Evolutionary conservation across 768 basidiomycete genomes (phyloP), one percentile per base, ranked within the genome.

Genomic region (Hericium erinaceus): DNA sequence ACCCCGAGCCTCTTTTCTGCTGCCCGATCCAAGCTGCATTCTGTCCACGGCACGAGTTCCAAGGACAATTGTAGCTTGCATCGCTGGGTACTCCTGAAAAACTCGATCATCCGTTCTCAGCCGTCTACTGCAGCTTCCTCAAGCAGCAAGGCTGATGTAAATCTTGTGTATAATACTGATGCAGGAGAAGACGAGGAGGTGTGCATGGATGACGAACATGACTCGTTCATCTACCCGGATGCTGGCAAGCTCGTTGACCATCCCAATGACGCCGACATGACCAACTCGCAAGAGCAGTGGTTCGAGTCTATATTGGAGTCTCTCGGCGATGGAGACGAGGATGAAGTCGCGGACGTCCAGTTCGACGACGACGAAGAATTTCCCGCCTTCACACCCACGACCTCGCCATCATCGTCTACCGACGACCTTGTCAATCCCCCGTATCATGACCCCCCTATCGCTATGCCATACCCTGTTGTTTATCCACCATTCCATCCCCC

Each of bases 41-140:
- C 78, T 62, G 85, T 81, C 66, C 68, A 80, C 65, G 77, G 77
- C 57, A 71, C 74, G 68, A 70, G 75, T 64, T 63, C 63, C 63
- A 83, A 80, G 73, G 85, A 87, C 74, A 81, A 72, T 62, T 78
- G 79, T 76, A 88, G 82, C 73, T 80, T 92, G 74, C 87, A 89
- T 67, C 87, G 89, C 68, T 90, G 87, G 87, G 89, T 92, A 54
- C 77, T 92, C 58, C 79, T 92, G 68, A 91, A 91, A 85, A 92
- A 92, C 70, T 89, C 87, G 33, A 78, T 90, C 61, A 71, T 81
- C 63, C 77, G 76, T 64, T 77, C 83, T 60, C 76, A 79, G 54
- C 73, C 76, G 61, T 60, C 72, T 65, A 69, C 69, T 63, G 50
- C 75, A 55, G 65, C 73, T 56, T 63, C 68, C 54, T 51, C 65